Evolutionary conservation across 495 filamentous ascomycete species (phyloP), one percentile per base, ranked within the genome.

Genomic region (Penicillium samsonianum): DNA sequence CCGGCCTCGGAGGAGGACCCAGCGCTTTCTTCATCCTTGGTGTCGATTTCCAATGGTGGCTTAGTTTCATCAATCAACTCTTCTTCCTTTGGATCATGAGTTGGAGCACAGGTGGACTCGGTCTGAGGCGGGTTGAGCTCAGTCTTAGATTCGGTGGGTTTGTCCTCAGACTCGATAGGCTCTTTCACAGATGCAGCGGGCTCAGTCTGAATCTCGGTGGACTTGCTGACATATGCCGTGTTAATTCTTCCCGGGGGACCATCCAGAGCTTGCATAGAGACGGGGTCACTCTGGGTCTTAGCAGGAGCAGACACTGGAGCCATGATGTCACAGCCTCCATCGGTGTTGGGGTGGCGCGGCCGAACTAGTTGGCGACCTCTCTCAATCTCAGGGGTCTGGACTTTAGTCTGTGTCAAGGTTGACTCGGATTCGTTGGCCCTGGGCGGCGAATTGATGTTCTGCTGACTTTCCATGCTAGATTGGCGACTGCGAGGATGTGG

Each of bases 281-380:
- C 5, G 3, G 47, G 31, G 0, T 37, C 5, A 17, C 12, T 31
- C 38, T 40, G 3, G 0, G 22, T 22, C n/a, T 53, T 17, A 17
- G 12, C 11, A 19, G 31, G 14, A 25, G 8, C 22, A 30, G 35
- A 4, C 14, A 52, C 33, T 42, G 38, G 38, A 14, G 49, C 14
- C 33, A 23, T 26, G 23, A 23, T 26, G 23, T 51, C 49, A 17
- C 16, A 53, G 16, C 25, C n/a, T 16, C 50, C 50, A 42, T 53
- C 50, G 26, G 37, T 42, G 37, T 19, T 43, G 2, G 50, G 17
- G 31, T 53, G 50, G 23, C 1, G 17, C 4, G n/a, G 6, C 17
- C 26, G 50, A 19, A 14, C 20, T 23, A 38, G 22, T 14, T 14
- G 37, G 10, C 50, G 50, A 22, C 50, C 50, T 53, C 50, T 53